Evolutionary conservation across 192 early-diverging fungal genomes (phyloP).

Genomic region (Backusella sp.): DNA sequence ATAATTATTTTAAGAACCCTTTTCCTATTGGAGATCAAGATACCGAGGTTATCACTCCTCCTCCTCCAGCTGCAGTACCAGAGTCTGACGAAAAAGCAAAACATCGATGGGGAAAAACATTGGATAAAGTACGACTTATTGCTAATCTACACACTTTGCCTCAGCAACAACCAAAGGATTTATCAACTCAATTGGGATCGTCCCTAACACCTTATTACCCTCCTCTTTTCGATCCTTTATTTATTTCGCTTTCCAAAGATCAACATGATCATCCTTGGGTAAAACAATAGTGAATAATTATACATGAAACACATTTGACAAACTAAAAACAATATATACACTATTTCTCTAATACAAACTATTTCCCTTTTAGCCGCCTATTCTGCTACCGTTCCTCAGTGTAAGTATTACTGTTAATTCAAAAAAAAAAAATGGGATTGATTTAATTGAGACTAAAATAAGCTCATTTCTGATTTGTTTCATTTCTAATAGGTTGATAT

Average conservation of each 20-base stretch:
- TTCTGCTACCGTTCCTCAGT: conserved; percentile 15
- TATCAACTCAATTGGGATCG: not conserved
- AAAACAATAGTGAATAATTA: not conserved
- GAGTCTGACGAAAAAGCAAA: conserved; percentile 14
- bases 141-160: conserved; percentile 10
- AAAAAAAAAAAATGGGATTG: conserved; percentile 1
- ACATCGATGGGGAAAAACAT: conserved; percentile 30
- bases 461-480: not conserved
- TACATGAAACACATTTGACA: too few relatives aligned
- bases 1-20: conserved; percentile 1
- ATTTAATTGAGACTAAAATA: not conserved
- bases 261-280: conserved; percentile 22
- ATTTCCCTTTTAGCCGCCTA: conserved; percentile 18
- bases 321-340: not conserved
- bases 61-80: not conserved
- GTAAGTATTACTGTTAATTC: not conserved
- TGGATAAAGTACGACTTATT: conserved; percentile 27
- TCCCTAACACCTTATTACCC: conserved; percentile 25
- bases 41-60: not conserved
- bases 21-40: not conserved
- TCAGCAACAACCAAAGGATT: not conserved
- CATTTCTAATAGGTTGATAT: conserved; percentile 14
- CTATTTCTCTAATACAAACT: not conserved
- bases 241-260: conserved; percentile 21
- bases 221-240: conserved; percentile 24